These are phyloP conservation scores for Trypanosoma avium DNA, from an alignment of 208 protist species.

Conservation along the genomic window DNA sequence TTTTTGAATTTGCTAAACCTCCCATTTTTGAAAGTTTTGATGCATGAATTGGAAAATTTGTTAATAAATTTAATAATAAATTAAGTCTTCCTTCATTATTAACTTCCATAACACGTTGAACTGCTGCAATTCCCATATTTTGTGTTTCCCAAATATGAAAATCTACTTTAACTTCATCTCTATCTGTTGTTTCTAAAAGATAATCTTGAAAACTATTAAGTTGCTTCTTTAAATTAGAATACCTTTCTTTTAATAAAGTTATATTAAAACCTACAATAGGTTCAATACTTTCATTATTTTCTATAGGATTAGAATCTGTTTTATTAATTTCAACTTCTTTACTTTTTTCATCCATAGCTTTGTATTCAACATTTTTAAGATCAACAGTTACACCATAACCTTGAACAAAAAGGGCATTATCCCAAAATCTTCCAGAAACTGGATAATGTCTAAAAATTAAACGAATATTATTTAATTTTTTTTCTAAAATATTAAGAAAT, in stretches of 20 bases:
- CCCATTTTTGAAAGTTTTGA: slow-evolving; percentile 47
- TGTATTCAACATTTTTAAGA: slow-evolving; percentile 98
- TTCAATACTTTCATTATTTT: background rate
- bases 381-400: slow-evolving; percentile 96
- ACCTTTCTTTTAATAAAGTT: slow-evolving; percentile 29
- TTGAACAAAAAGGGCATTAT: slow-evolving; percentile 57
- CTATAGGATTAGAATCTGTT: background rate
- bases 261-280: slow-evolving; percentile 50
- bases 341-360: slow-evolving; percentile 89
- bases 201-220: slow-evolving; percentile 44
- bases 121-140: slow-evolving; percentile 55
- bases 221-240: slow-evolving; percentile 28
- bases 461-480: slow-evolving; percentile 1
- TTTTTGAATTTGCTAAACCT: slow-evolving; percentile 1
- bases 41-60: slow-evolving; percentile 87
- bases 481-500: slow-evolving; percentile 33
- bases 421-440: slow-evolving; percentile 35
- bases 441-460: slow-evolving; percentile 70
- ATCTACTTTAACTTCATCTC: slow-evolving; percentile 50
- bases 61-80: slow-evolving; percentile 72
- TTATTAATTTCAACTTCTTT: background rate
- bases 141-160: slow-evolving; percentile 72
- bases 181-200: slow-evolving; percentile 32
- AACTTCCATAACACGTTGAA: slow-evolving; percentile 49
- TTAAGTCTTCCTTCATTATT: slow-evolving; percentile 48